Evolutionary conservation across 2,329 filamentous ascomycete species (phyloP).

Genomic region (Ophiognomonia clavigignenti-juglandacearum): DNA sequence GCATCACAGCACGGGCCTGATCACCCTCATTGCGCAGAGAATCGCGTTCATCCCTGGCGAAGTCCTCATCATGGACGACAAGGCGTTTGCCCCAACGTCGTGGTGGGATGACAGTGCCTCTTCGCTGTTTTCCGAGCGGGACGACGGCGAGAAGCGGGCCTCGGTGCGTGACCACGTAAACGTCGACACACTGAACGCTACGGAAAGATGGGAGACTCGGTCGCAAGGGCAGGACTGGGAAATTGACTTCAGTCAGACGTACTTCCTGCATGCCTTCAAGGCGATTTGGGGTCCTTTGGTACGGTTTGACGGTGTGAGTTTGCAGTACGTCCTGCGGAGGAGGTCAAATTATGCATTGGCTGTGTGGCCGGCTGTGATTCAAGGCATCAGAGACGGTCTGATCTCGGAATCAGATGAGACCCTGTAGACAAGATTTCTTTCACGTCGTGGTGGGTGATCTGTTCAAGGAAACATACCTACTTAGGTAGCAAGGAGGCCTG

Average conservation of each 20-base stretch:
- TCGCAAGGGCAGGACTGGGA: slow-evolving; percentile 1
- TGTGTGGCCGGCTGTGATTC: slow-evolving; percentile 22
- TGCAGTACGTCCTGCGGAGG: slow-evolving; percentile 6
- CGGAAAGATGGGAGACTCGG: slow-evolving; percentile 2
- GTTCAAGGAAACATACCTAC: too few relatives aligned
- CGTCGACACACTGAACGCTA: neutral
- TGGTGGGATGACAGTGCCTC: slow-evolving; percentile 17
- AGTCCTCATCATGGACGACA: slow-evolving; percentile 22
- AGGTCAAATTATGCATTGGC: slow-evolving; percentile 12
- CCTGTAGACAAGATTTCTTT: too few relatives aligned
- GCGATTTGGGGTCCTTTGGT: slow-evolving; percentile 10
- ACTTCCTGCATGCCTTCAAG: slow-evolving; percentile 18
- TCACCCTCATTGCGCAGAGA: slow-evolving; percentile 22
- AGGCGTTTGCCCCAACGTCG: slow-evolving; percentile 21
- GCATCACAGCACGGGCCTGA: slow-evolving; percentile 18
- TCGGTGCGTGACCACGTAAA: neutral
- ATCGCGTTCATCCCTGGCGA: slow-evolving; percentile 19
- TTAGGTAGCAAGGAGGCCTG: too few relatives aligned
- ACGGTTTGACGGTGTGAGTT: neutral
- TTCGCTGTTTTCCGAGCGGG: slow-evolving; percentile 1
- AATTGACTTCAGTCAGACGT: slow-evolving; percentile 16
- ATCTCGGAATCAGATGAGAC: slow-evolving; percentile 4
- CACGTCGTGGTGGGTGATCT: too few relatives aligned
- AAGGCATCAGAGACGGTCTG: slow-evolving; percentile 10
- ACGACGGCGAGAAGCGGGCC: neutral